These are phyloP conservation scores for Lepidium aucheri DNA, from an alignment of 345 rosid species.

Conservation along the genomic window DNA sequence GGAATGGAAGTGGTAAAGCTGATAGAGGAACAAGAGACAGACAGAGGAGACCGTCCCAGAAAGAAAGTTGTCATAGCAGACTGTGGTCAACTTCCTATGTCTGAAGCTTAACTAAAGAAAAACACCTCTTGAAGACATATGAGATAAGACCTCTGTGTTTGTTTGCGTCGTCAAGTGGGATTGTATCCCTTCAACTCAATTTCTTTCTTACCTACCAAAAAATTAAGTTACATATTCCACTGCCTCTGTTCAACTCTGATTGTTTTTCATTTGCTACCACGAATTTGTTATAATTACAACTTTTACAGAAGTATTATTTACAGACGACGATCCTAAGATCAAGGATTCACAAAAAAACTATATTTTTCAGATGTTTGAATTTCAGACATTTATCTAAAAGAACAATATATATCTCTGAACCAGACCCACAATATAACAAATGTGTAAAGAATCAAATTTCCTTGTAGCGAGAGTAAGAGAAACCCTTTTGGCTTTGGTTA, in stretches of 20 bases:
- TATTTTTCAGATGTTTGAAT: too few relatives aligned
- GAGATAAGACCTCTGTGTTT: constrained; percentile 5
- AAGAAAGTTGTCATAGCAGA: constrained; percentile 83
- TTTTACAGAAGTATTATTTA: too few relatives aligned
- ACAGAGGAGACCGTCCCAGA: constrained; percentile 90
- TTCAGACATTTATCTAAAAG: too few relatives aligned
- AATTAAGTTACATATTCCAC: background rate
- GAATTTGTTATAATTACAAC: background rate
- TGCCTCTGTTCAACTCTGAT: background rate
- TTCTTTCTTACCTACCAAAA: background rate
- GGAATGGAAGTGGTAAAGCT: constrained; percentile 86
- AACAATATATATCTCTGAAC: background rate
- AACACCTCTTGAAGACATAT: background rate
- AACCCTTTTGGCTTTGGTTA: background rate
- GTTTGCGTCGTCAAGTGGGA: background rate
- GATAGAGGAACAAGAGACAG: constrained; percentile 69
- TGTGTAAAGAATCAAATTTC: background rate
- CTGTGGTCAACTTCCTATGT: constrained; percentile 81
- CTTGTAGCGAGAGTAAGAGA: background rate
- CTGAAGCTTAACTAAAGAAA: constrained; percentile 32
- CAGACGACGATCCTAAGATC: too few relatives aligned
- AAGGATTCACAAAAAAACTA: too few relatives aligned
- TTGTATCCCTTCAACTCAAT: background rate
- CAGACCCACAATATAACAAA: background rate
- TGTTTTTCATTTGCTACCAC: background rate